Percentiles rank a stretch among this genome's conserved stretches.
phyloP scores from a whole-genome alignment of 2,329 filamentous ascomycete genomes.

The Exutisphaerella laricina region DNA sequence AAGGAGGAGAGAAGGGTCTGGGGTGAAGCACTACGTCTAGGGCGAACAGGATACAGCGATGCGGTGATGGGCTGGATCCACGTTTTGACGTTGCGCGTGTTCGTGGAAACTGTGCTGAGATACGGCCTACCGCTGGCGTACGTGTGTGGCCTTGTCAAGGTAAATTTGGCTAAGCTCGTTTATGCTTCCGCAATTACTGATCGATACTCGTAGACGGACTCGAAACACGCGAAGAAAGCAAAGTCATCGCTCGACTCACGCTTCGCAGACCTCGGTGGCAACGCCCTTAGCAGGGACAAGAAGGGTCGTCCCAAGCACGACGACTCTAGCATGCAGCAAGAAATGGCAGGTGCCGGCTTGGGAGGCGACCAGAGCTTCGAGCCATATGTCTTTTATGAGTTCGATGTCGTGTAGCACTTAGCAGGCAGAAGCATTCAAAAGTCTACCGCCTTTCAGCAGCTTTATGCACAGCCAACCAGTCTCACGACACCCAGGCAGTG shows the following conservation, averaged over 20 bases:
- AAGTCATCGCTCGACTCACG: constrained; percentile 62
- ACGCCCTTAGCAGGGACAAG: constrained; percentile 90
- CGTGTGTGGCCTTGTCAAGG: constrained; percentile 77
- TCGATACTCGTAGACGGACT: constrained; percentile 56
- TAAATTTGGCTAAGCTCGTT: no score
- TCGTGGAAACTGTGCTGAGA: constrained; percentile 95
- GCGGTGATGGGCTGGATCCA: constrained; percentile 95
- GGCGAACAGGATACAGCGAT: constrained; percentile 90
- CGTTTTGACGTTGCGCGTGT: constrained; percentile 82
- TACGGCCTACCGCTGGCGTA: constrained; percentile 91
- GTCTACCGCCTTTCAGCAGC: no score
- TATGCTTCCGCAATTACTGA: no score
- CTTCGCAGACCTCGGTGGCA: constrained; percentile 90
- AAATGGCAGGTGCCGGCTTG: constrained; percentile 71
- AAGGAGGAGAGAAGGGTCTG: constrained; percentile 87
- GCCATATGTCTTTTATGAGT: constrained; percentile 94
- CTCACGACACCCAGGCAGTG: neutral
- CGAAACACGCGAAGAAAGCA: constrained; percentile 75
- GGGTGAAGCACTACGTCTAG: constrained; percentile 82
- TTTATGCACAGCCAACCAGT: no score
- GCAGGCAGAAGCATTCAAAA: neutral
- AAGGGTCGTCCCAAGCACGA: constrained; percentile 88
- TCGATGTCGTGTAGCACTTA: constrained; percentile 59
- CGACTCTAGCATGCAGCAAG: constrained; percentile 69
- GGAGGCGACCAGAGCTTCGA: constrained; percentile 80